phyloP scores from a whole-genome alignment of 2,329 filamentous ascomycete genomes.

The Amylocarpus encephaloides region DNA sequence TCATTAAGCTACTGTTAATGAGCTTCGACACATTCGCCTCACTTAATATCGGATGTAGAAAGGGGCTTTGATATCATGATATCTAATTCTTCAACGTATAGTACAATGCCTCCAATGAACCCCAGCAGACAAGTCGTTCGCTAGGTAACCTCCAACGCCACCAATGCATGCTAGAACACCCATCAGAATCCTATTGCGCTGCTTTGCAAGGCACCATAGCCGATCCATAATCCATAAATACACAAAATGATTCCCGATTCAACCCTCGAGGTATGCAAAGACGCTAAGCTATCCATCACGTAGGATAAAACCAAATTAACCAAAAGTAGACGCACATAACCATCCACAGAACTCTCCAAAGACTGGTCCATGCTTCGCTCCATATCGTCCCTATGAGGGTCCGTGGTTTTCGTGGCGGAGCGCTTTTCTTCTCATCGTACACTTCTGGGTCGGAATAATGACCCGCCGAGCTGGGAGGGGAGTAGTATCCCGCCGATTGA shows the following conservation, averaged over 20 bases:
- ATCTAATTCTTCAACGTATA: too few species aligned
- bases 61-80: too few species aligned
- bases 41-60: too few species aligned
- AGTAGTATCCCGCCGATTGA: slow-evolving; percentile 10
- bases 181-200: neutral
- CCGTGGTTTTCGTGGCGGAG: slow-evolving; percentile 2
- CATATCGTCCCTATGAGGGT: slow-evolving; percentile 42
- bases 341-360: slow-evolving; percentile 58
- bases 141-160: neutral
- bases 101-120: neutral
- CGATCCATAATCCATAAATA: too few species aligned
- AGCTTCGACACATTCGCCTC: too few species aligned
- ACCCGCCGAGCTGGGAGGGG: neutral
- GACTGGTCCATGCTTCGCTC: slow-evolving; percentile 54
- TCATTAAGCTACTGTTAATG: too few species aligned
- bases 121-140: neutral
- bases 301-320: slow-evolving; percentile 45
- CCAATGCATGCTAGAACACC: too few species aligned
- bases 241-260: too few species aligned
- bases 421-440: slow-evolving; percentile 1
- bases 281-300: neutral
- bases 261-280: too few species aligned
- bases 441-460: slow-evolving; percentile 18
- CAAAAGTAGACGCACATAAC: slow-evolving; percentile 60
- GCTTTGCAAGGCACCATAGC: too few species aligned